Conservation (phyloP, 371 early-diverging fungal species). For the Saksenaea vasiformis region DNA sequence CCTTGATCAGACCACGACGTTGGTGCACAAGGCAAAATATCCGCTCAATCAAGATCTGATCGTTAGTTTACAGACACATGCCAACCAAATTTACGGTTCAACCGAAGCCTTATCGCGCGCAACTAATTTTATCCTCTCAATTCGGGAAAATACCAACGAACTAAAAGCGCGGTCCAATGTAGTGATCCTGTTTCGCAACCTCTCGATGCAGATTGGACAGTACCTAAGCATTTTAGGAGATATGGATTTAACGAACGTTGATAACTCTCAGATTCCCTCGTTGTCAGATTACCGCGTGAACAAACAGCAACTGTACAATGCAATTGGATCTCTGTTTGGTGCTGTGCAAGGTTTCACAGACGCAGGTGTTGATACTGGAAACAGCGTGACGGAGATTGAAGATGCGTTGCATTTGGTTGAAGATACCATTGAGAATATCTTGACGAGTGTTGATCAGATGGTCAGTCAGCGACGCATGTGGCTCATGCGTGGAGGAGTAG, state of each 20-base stretch:
- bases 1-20: conserved; percentile 5
- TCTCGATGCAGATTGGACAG: conserved; percentile 39
- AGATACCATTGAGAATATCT: conserved; percentile 40
- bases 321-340: conserved; percentile 65
- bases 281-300: conserved; percentile 47
- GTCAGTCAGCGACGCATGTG: conserved; percentile 41
- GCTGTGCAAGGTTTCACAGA: conserved; percentile 65
- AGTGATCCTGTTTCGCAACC: conserved; percentile 37
- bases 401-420: conserved; percentile 44
- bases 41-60: conserved; percentile 47
- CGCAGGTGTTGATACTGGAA: conserved; percentile 33
- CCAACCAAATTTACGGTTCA: conserved; percentile 47
- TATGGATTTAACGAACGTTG: conserved; percentile 27
- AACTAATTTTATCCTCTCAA: conserved; percentile 23
- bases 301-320: conserved; percentile 65
- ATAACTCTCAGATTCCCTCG: conserved; percentile 20
- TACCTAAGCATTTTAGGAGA: conserved; percentile 35
- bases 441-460: conserved; percentile 34
- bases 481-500: conserved; percentile 32
- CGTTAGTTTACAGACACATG: conserved; percentile 49
- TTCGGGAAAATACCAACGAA: neutral
- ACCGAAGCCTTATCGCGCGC: conserved; percentile 44
- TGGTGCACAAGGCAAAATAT: conserved; percentile 33
- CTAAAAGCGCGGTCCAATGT: conserved; percentile 26
- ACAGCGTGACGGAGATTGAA: conserved; percentile 38